A percentile compares a stretch with the other conserved stretches of the same genome.
Conservation (phyloP, 1,284 basidiomycete genomes). For the Moniliophthora roreri region DNA sequence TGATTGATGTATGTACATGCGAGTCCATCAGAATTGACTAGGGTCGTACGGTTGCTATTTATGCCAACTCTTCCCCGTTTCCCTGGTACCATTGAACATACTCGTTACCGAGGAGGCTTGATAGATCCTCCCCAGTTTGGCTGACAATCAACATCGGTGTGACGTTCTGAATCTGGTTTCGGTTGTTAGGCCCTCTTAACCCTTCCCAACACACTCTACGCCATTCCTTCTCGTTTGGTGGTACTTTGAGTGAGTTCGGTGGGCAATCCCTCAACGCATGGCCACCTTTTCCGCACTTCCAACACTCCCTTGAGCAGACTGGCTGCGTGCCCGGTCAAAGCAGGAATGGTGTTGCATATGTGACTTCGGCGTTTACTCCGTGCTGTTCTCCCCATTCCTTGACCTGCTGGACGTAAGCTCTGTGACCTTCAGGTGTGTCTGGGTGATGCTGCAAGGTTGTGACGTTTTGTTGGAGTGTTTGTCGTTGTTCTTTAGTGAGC, state of each 20-base stretch:
- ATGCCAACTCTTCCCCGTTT: slow-evolving; percentile 4
- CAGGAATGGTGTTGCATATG: background rate
- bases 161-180: no score
- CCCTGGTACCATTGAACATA: no score
- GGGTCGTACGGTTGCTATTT: slow-evolving; percentile 3
- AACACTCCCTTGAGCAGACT: slow-evolving; percentile 1
- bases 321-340: background rate
- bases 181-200: no score
- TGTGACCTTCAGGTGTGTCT: background rate
- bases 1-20: background rate
- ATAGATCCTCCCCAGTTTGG: background rate
- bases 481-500: background rate
- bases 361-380: background rate
- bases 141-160: no score
- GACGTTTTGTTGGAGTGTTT: background rate
- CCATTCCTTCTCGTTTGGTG: background rate
- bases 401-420: background rate
- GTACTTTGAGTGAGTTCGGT: background rate
- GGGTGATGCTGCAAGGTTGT: background rate
- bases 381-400: background rate
- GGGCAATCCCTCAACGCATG: background rate
- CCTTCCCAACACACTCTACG: no score
- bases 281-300: background rate
- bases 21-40: background rate
- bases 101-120: no score